Conservation (phyloP, 148 eudicot genomes). For the Selenicereus undatus region DNA sequence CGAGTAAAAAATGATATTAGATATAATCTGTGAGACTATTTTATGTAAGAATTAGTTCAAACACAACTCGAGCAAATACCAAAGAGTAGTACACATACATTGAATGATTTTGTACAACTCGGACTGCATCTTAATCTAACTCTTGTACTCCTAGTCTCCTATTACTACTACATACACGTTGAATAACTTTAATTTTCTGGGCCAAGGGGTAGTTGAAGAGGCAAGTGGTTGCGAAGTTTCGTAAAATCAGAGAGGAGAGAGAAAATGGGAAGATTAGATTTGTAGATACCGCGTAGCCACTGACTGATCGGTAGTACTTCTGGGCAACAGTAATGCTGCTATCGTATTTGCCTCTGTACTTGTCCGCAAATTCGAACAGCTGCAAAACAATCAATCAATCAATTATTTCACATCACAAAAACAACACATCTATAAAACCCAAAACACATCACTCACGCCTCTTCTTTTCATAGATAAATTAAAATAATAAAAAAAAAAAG, state of each 20-base stretch:
- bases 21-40: too few relatives aligned
- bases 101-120: too few relatives aligned
- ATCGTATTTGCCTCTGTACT: constrained; percentile 96
- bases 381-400: constrained; percentile 29
- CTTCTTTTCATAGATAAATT: too few relatives aligned
- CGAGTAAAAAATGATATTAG: too few relatives aligned
- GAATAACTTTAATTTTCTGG: background rate
- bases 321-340: constrained; percentile 87
- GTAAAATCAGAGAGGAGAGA: background rate
- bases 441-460: too few relatives aligned
- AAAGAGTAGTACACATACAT: too few relatives aligned
- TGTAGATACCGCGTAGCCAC: constrained; percentile 87
- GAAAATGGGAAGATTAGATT: background rate
- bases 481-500: too few relatives aligned
- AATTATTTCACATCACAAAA: background rate
- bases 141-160: background rate
- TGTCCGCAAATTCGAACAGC: constrained; percentile 93
- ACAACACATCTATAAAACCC: background rate
- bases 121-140: background rate
- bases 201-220: background rate
- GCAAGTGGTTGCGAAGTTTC: background rate
- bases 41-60: too few relatives aligned
- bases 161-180: background rate
- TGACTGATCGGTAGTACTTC: constrained; percentile 94
- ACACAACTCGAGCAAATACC: too few relatives aligned